Percentiles rank a stretch among this genome's conserved stretches.
Evolutionary conservation across 1,284 basidiomycete genomes (phyloP).

Genomic region (Apiotrichum akiyoshidainum): DNA sequence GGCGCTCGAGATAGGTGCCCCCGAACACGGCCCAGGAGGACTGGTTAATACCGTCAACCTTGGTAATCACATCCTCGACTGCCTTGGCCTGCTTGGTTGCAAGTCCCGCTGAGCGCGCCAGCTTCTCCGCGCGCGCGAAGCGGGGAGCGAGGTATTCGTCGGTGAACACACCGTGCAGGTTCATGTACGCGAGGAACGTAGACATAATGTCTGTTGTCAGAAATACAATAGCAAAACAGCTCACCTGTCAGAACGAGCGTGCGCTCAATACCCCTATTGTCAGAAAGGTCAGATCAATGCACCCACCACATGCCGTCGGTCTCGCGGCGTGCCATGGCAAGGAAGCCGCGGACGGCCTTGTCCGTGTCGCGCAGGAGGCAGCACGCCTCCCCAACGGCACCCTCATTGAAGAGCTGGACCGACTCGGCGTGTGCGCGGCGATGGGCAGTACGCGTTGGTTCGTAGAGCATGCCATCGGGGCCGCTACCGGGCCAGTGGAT

Average conservation of each 20-base stretch:
- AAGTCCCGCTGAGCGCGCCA: constrained; percentile 28
- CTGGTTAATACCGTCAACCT: constrained; percentile 25
- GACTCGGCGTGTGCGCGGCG: neutral
- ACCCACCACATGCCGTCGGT: constrained; percentile 23
- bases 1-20: constrained; percentile 23
- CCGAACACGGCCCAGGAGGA: constrained; percentile 30
- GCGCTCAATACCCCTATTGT: constrained; percentile 34
- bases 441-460: neutral
- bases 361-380: constrained; percentile 32
- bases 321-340: constrained; percentile 37
- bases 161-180: constrained; percentile 29
- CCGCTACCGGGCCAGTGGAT: constrained; percentile 37
- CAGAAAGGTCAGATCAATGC: neutral
- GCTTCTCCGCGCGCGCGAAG: constrained; percentile 20
- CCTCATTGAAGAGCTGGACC: neutral
- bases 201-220: constrained; percentile 29
- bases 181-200: constrained; percentile 35
- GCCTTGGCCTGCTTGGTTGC: constrained; percentile 24
- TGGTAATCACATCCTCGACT: constrained; percentile 33
- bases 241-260: constrained; percentile 32
- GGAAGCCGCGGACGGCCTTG: constrained; percentile 33
- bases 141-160: constrained; percentile 21
- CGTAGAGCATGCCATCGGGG: constrained; percentile 16
- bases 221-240: neutral
- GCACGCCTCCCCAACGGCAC: constrained; percentile 29